Percentiles rank a stretch among this genome's conserved stretches.
phyloP scores from a whole-genome alignment of 208 protist genomes.

The Trypanosomatidae sp. region DNA sequence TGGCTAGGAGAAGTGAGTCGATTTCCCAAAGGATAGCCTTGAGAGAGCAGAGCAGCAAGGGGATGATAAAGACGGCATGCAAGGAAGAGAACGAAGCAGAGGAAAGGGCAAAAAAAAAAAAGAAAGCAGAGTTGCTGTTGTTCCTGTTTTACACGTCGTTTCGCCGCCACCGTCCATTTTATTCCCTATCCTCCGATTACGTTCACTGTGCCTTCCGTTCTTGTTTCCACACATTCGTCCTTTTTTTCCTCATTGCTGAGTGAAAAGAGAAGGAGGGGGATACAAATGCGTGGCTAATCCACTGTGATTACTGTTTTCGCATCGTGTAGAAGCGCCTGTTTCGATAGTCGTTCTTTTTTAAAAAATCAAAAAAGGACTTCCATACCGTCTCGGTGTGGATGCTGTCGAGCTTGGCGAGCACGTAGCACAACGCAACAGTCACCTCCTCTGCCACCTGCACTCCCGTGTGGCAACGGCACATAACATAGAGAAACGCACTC shows the following conservation, averaged over 20 bases:
- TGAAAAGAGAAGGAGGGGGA: not conserved
- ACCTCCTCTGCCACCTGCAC: not conserved
- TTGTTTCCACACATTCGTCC: not conserved
- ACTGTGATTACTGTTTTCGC: not conserved
- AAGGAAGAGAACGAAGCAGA: conserved; percentile 3
- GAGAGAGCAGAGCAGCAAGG: too few relatives aligned
- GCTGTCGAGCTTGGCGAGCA: not conserved
- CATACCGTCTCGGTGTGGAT: not conserved
- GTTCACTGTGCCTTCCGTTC: not conserved
- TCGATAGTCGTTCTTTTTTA: not conserved
- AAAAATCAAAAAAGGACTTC: not conserved
- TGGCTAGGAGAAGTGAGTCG: not conserved
- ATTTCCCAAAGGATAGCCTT: too few relatives aligned
- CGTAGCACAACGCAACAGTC: not conserved
- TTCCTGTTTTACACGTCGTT: not conserved
- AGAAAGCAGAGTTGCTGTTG: not conserved
- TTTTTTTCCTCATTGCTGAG: not conserved
- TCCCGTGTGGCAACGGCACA: not conserved
- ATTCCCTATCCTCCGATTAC: not conserved
- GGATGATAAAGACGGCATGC: not conserved
- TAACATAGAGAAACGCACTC: not conserved
- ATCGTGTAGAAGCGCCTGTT: not conserved
- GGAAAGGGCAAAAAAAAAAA: not conserved
- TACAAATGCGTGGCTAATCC: not conserved
- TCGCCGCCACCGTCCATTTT: not conserved